These are phyloP conservation scores for Umbelopsis isabellina DNA, from an alignment of 192 early-diverging fungal genomes.

Conservation along the genomic window DNA sequence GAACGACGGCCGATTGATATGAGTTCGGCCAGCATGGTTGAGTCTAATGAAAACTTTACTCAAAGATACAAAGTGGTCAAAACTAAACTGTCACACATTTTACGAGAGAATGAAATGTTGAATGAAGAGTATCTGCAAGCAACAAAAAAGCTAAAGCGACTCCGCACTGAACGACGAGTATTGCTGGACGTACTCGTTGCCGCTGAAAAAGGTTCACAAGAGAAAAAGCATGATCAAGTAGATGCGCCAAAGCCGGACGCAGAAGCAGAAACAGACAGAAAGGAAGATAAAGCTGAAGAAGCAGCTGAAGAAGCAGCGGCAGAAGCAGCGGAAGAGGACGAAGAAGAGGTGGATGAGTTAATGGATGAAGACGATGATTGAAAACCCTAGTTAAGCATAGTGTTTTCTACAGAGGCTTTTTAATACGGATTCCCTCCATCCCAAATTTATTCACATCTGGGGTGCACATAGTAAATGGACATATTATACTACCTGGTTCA, in stretches of 20 bases:
- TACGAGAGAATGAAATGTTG: slow-evolving; percentile 48
- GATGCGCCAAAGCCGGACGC: too few species aligned
- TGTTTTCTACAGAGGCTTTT: not conserved
- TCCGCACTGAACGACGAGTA: slow-evolving; percentile 44
- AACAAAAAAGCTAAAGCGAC: slow-evolving; percentile 39
- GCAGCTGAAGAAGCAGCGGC: too few species aligned
- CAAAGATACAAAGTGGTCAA: slow-evolving; percentile 43
- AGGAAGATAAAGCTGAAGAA: too few species aligned
- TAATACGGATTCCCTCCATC: too few species aligned
- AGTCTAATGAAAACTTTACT: slow-evolving; percentile 2
- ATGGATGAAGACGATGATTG: slow-evolving; percentile 15
- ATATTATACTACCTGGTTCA: too few species aligned
- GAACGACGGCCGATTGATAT: slow-evolving; percentile 15
- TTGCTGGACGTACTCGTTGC: slow-evolving; percentile 45
- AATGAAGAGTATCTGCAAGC: slow-evolving; percentile 40
- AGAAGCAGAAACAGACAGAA: too few species aligned
- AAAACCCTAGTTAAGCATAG: not conserved
- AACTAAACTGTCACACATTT: slow-evolving; percentile 44
- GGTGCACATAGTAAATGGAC: too few species aligned
- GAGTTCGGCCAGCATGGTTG: not conserved
- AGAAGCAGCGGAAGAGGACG: not conserved
- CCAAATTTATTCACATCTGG: too few species aligned
- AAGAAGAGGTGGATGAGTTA: slow-evolving; percentile 9
- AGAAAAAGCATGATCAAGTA: not conserved
- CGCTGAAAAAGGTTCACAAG: slow-evolving; percentile 18